Conservation (phyloP, 1,139 yeast genomes). For the Citeromyces hawaiiensis region DNA sequence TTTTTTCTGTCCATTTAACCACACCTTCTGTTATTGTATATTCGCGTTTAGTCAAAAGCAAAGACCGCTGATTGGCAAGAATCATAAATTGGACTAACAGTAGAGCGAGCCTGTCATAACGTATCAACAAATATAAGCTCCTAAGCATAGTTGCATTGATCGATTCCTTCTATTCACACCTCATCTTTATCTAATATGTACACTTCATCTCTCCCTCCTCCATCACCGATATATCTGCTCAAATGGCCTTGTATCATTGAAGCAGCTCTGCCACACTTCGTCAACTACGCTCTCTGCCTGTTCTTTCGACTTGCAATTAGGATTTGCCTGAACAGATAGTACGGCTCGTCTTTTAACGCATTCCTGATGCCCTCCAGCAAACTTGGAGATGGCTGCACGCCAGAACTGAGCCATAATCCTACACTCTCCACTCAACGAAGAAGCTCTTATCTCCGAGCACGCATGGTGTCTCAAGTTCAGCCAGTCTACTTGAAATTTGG, state of each 20-base stretch:
- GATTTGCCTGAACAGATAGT: constrained; percentile 76
- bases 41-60: too few species aligned
- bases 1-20: too few species aligned
- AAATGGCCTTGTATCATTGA: constrained; percentile 90
- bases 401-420: constrained; percentile 77
- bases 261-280: constrained; percentile 87
- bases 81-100: too few species aligned
- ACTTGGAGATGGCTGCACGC: constrained; percentile 44
- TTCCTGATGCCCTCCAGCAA: constrained; percentile 76
- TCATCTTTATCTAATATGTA: too few species aligned
- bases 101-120: too few species aligned
- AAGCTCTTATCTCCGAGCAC: constrained; percentile 91
- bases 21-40: too few species aligned
- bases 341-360: constrained; percentile 86
- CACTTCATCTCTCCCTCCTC: too few species aligned
- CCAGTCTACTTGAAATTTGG: constrained; percentile 81
- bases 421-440: constrained; percentile 91
- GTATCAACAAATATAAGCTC: too few species aligned
- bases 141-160: constrained; percentile 1
- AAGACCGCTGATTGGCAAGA: too few species aligned
- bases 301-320: constrained; percentile 55
- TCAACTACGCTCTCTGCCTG: constrained; percentile 74
- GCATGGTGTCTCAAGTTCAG: constrained; percentile 83
- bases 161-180: too few species aligned
- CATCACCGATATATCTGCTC: constrained; percentile 73